Conservation (phyloP, 2,329 filamentous ascomycete genomes). For the Colletotrichum tamarilloi region DNA sequence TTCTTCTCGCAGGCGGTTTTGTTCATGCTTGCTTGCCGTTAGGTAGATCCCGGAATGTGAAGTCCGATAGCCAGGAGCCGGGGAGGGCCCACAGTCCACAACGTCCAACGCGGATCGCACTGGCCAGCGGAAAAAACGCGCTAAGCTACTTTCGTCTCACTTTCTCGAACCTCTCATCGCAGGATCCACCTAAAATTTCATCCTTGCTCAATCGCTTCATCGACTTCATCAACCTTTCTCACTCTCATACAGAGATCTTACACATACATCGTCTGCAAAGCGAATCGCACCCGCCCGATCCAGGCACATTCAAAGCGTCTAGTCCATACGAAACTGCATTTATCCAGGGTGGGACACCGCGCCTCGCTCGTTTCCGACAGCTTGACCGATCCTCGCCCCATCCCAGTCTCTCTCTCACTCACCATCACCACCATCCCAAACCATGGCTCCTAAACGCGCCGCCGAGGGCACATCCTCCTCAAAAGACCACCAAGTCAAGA, state of each 20-base stretch:
- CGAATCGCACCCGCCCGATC: background rate
- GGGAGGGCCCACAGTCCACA: background rate
- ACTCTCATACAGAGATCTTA: background rate
- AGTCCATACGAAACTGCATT: background rate
- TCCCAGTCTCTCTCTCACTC: background rate
- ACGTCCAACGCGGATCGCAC: background rate
- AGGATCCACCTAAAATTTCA: constrained; percentile 34
- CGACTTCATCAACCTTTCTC: constrained; percentile 7
- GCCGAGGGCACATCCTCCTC: constrained; percentile 46
- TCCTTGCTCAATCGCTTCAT: background rate
- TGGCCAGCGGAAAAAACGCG: background rate
- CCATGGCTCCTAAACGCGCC: constrained; percentile 71
- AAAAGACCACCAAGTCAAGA: constrained; percentile 56
- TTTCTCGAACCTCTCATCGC: constrained; percentile 11
- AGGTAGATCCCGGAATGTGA: background rate
- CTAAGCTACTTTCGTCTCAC: constrained; percentile 9
- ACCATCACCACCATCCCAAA: background rate
- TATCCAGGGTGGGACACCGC: background rate
- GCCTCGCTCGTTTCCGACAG: background rate
- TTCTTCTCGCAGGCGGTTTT: too few species aligned
- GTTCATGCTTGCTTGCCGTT: too few species aligned
- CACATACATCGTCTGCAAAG: background rate
- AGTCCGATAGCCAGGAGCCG: background rate
- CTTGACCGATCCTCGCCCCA: background rate
- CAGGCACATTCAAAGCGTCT: background rate